These are phyloP conservation scores for Coemansia sp. DNA, from an alignment of 371 early-diverging fungal genomes.

Conservation along the genomic window DNA sequence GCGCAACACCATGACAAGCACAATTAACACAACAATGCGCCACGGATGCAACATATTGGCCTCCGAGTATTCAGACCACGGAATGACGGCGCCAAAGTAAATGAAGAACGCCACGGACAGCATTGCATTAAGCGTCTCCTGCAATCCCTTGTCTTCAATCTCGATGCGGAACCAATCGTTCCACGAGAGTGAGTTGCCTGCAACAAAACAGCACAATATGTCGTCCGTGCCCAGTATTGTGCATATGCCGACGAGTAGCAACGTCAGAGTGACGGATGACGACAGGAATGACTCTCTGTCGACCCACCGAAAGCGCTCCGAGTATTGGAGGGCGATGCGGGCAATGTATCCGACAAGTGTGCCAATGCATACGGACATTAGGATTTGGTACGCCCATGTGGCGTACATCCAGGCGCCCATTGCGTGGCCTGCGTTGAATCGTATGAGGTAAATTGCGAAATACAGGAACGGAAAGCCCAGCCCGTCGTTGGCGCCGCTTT, in stretches of 20 bases:
- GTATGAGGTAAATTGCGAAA: conserved; percentile 69
- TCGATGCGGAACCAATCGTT: conserved; percentile 89
- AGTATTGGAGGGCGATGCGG: conserved; percentile 67
- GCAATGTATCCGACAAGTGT: conserved; percentile 72
- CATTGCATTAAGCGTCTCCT: conserved; percentile 89
- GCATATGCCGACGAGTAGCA: conserved; percentile 77
- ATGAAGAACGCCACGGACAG: conserved; percentile 90
- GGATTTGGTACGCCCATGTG: conserved; percentile 73
- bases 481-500: conserved; percentile 82
- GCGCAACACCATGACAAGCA: conserved; percentile 77
- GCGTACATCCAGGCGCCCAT: conserved; percentile 72
- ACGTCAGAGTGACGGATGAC: conserved; percentile 81
- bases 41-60: conserved; percentile 61
- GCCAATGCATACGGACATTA: conserved; percentile 76
- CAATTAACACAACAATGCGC: conserved; percentile 66
- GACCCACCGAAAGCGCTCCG: conserved; percentile 73
- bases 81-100: conserved; percentile 86
- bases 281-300: conserved; percentile 89
- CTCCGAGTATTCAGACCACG: conserved; percentile 69
- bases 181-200: conserved; percentile 88
- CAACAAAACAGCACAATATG: conserved; percentile 88
- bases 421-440: conserved; percentile 57
- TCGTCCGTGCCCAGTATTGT: conserved; percentile 82
- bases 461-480: conserved; percentile 85
- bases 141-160: conserved; percentile 81